Evolutionary conservation across 805 yeast genomes (phyloP).

Genomic region (Zygosaccharomyces kombuchaensis): DNA sequence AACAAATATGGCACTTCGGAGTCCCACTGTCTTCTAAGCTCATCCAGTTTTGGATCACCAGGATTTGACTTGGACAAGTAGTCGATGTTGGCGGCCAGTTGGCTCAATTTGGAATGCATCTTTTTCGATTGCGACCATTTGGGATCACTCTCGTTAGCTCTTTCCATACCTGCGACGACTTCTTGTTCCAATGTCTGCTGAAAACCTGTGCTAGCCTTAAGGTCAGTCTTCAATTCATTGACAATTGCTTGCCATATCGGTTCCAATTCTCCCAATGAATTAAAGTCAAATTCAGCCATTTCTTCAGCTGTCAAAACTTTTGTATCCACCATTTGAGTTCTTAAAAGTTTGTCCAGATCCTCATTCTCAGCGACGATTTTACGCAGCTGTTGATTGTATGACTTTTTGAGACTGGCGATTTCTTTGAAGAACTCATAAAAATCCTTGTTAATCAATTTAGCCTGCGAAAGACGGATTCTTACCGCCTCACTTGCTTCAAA

Average conservation of each 20-base stretch:
- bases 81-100: conserved; percentile 42
- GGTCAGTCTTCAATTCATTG: conserved; percentile 42
- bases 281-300: conserved; percentile 46
- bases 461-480: conserved; percentile 51
- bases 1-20: conserved; percentile 72
- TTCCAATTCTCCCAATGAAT: conserved; percentile 43
- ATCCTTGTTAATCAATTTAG: conserved; percentile 53
- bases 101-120: conserved; percentile 41
- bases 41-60: conserved; percentile 40
- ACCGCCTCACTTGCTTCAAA: conserved; percentile 56
- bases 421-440: conserved; percentile 59
- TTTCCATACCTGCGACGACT: conserved; percentile 50
- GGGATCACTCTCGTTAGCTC: conserved; percentile 49
- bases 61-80: conserved; percentile 37
- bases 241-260: conserved; percentile 44
- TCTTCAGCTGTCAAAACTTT: conserved; percentile 42
- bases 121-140: conserved; percentile 52
- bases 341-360: conserved; percentile 36
- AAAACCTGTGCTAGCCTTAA: conserved; percentile 47
- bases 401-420: conserved; percentile 44
- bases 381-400: conserved; percentile 47
- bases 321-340: conserved; percentile 34
- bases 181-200: conserved; percentile 47
- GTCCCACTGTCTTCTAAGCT: conserved; percentile 63
- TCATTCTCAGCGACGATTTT: conserved; percentile 31